Base-by-base conservation (phyloP, 2,329 filamentous ascomycete species). In the Coniella lustricola region DNA sequence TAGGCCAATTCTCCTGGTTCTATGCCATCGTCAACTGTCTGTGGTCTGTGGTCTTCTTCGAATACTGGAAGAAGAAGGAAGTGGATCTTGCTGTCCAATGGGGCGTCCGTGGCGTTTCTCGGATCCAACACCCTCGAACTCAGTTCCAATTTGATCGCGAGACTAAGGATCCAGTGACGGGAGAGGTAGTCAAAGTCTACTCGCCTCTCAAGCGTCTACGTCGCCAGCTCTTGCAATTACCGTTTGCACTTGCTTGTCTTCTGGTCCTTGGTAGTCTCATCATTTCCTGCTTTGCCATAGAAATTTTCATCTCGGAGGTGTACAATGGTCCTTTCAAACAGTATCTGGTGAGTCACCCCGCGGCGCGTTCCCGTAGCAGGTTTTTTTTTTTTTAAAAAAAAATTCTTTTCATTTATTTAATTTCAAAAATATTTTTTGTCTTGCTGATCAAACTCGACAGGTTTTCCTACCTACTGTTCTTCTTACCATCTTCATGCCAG, bases 41-140 rank as follows among this genome's bases (percentile, higher is more conserved):
- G n/a, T 95, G 90, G 88, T 85, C 85, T 49, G 82, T 93, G 3
- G 71, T 91, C 41, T 96, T 96, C 62, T 85, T 95, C 49, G 91
- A 97, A 63, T 95, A 87, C 66, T 97, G 91, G 91, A 95, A 94
- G 70, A 85, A 91, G 59, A 88, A 94, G 64, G 89, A 97, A 65
- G 74, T 83, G 1, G 90, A 97, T 61, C 73, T 97, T 7, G 84
- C 85, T 8, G 81, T 95, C 14, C 81, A 88, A 57, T 97, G 91
- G 91, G 86, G 87, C 13, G 90, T 95, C 3, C 82, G 86, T 44
- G 86, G 87, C 7, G 90, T 95, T 1, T 90, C 87, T 3, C 77
- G 74, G 43, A 88, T 96, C 46, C 87, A 95, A 60, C 80, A 80
- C 37, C 85, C 84, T 55, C 78, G 90, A 40, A 77, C 80, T 32